phyloP scores from a whole-genome alignment of 2,329 filamentous ascomycete species.

The Trichoderma simmonsii region DNA sequence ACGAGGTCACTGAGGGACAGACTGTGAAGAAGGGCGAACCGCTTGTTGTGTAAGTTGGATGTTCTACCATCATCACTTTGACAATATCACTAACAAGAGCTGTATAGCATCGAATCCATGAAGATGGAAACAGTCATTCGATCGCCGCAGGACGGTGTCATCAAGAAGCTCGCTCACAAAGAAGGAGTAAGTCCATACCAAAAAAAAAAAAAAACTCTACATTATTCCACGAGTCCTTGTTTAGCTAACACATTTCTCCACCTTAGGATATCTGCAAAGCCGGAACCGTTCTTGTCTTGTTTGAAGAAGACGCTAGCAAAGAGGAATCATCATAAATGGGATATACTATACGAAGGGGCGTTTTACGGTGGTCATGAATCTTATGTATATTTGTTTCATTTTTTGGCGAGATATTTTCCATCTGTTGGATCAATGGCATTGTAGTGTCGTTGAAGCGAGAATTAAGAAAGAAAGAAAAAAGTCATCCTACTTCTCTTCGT shows the following conservation, averaged over 20 bases:
- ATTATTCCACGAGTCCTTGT: too few species aligned
- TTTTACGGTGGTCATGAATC: slow-evolving; percentile 13
- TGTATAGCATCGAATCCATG: slow-evolving; percentile 72
- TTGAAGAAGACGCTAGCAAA: slow-evolving; percentile 52
- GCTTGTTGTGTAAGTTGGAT: slow-evolving; percentile 67
- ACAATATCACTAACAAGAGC: slow-evolving; percentile 30
- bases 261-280: slow-evolving; percentile 72
- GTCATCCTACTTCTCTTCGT: not conserved
- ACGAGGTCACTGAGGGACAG: slow-evolving; percentile 81
- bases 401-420: not conserved
- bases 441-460: not conserved
- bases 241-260: not conserved
- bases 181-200: slow-evolving; percentile 58
- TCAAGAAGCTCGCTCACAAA: slow-evolving; percentile 71
- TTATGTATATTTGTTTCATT: slow-evolving; percentile 5
- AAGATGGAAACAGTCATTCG: slow-evolving; percentile 87
- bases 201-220: too few species aligned
- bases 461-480: not conserved
- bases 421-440: not conserved
- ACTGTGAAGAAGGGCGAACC: slow-evolving; percentile 80
- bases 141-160: slow-evolving; percentile 67
- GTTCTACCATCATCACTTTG: not conserved
- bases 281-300: slow-evolving; percentile 70
- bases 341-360: slow-evolving; percentile 19
- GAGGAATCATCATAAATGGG: slow-evolving; percentile 26